A percentile compares a stretch with the other conserved stretches of the same genome.
Conservation (phyloP, 768 basidiomycete genomes). For the Asterophora parasitica region DNA sequence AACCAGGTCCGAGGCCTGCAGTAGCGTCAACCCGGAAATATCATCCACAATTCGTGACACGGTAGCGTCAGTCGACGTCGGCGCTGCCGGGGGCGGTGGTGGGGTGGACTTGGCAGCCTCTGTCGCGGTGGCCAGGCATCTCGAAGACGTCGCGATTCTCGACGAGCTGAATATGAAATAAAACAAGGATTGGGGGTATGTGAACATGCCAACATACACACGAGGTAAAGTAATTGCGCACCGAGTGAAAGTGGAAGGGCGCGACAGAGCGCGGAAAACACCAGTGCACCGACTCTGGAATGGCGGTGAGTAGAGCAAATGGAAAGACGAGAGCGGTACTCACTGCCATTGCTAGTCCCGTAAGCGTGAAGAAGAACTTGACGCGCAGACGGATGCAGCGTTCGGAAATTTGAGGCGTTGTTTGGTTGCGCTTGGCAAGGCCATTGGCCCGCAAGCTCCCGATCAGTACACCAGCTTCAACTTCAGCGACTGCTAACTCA, state of each 20-base stretch:
- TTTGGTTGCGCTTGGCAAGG: slow-evolving; percentile 28
- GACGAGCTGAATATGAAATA: slow-evolving; percentile 26
- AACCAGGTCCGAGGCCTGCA: slow-evolving; percentile 96
- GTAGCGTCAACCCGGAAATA: slow-evolving; percentile 80
- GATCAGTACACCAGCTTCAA: not conserved
- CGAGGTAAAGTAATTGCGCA: slow-evolving; percentile 20
- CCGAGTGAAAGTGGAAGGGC: slow-evolving; percentile 33
- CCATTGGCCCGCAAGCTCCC: slow-evolving; percentile 9
- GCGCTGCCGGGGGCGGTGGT: slow-evolving; percentile 37
- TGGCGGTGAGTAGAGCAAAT: not conserved
- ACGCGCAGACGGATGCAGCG: not conserved
- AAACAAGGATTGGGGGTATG: not conserved
- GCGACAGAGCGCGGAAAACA: slow-evolving; percentile 37
- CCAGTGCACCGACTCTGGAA: slow-evolving; percentile 41
- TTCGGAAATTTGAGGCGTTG: slow-evolving; percentile 31
- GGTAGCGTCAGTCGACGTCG: slow-evolving; percentile 51
- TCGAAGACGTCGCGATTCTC: slow-evolving; percentile 34
- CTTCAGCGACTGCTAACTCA: too few relatives aligned
- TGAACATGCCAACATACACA: slow-evolving; percentile 4
- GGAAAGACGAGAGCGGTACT: slow-evolving; percentile 16
- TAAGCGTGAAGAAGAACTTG: not conserved
- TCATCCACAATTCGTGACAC: slow-evolving; percentile 86
- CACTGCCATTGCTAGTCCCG: slow-evolving; percentile 34
- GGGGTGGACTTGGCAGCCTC: slow-evolving; percentile 36
- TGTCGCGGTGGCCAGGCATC: slow-evolving; percentile 57